Conservation (phyloP, 768 basidiomycete species). For the Rubroboletus satanas region DNA sequence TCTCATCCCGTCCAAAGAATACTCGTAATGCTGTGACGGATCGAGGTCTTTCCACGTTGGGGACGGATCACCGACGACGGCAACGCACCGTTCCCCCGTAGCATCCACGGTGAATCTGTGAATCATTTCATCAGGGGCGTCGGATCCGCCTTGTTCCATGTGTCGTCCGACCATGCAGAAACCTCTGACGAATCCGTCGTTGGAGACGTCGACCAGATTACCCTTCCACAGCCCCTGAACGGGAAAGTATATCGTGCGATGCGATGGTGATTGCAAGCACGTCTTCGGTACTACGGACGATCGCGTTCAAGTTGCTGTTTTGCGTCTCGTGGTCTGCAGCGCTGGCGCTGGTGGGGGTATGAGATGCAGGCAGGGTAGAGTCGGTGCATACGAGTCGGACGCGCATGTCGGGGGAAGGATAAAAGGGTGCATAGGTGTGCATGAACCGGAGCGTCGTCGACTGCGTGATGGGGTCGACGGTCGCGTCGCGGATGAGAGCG, state of each 20-base stretch:
- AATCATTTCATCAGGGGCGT: not conserved
- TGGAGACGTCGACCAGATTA: conserved; percentile 15
- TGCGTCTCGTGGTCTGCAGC: not conserved
- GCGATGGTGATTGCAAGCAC: conserved; percentile 8
- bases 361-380: conserved; percentile 3
- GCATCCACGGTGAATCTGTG: conserved; percentile 21
- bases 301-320: not conserved
- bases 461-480: conserved; percentile 4
- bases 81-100: conserved; percentile 7
- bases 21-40: not conserved
- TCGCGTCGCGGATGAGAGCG: conserved; percentile 10
- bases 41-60: conserved; percentile 5
- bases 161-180: not conserved
- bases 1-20: conserved; percentile 7
- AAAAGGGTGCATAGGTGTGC: conserved; percentile 6
- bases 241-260: conserved; percentile 10
- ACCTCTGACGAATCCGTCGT: conserved; percentile 15
- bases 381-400: conserved; percentile 16
- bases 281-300: conserved; percentile 3
- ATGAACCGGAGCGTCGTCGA: conserved; percentile 23
- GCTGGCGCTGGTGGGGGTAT: not conserved
- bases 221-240: conserved; percentile 10
- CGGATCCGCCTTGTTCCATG: not conserved
- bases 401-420: not conserved
- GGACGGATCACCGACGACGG: conserved; percentile 12